phyloP scores from a whole-genome alignment of 2,329 filamentous ascomycete species.

The Aureobasidium musti region DNA sequence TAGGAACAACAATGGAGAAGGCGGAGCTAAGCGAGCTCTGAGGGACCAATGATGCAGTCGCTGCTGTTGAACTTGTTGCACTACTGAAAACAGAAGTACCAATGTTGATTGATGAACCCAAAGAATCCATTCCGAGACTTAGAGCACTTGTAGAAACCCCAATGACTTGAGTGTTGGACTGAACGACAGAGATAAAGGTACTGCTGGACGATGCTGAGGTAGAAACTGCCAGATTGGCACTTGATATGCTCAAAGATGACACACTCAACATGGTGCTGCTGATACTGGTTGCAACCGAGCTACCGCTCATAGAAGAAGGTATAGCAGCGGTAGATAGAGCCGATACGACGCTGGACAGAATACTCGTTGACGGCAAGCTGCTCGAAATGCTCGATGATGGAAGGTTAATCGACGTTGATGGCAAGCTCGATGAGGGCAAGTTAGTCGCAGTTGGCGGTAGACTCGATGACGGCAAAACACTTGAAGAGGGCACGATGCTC shows the following conservation, averaged over 20 bases:
- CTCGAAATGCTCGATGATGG: too few relatives aligned
- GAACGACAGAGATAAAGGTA: too few relatives aligned
- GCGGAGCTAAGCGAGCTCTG: neutral
- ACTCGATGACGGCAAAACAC: too few relatives aligned
- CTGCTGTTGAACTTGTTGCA: neutral
- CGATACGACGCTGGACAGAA: neutral
- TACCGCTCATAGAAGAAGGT: neutral
- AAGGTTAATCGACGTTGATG: too few relatives aligned
- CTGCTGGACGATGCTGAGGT: neutral
- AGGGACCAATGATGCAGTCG: neutral
- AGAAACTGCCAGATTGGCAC: too few relatives aligned
- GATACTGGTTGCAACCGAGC: neutral
- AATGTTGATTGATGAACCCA: neutral
- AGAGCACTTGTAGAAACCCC: neutral
- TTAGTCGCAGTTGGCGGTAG: too few relatives aligned
- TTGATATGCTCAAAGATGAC: neutral
- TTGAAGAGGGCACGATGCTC: neutral
- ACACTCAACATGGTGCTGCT: neutral
- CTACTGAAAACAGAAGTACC: neutral
- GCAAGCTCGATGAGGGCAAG: too few relatives aligned
- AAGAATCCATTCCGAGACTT: neutral
- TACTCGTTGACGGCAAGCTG: neutral
- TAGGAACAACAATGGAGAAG: neutral
- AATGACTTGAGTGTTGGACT: neutral
- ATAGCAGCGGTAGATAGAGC: neutral